Conservation (phyloP, 495 filamentous ascomycete species). For the Tuber aestivum region DNA sequence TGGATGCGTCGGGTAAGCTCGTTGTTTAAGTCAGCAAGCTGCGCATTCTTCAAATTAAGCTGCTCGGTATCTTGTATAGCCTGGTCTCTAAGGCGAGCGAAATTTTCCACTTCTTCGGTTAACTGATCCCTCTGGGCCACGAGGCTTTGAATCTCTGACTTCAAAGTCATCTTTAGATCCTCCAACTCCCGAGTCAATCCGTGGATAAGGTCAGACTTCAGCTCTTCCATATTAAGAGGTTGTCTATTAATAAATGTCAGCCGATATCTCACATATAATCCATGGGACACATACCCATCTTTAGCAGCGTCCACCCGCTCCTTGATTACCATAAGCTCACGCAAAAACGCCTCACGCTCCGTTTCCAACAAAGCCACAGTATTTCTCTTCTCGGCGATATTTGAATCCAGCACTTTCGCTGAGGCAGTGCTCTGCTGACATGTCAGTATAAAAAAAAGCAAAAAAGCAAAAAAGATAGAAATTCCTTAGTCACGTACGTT, state of each 20-base stretch:
- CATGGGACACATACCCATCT: slow-evolving; percentile 44
- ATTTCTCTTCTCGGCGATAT: slow-evolving; percentile 85
- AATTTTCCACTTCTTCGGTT: slow-evolving; percentile 70
- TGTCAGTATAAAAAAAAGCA: slow-evolving; percentile 14
- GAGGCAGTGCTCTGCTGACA: slow-evolving; percentile 60
- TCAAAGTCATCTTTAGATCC: slow-evolving; percentile 71
- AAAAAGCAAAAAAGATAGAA: neutral
- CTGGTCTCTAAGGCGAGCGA: slow-evolving; percentile 78
- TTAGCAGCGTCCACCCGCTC: slow-evolving; percentile 66
- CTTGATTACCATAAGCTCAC: slow-evolving; percentile 78
- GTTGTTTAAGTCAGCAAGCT: slow-evolving; percentile 89
- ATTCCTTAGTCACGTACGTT: slow-evolving; percentile 44
- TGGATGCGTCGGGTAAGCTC: slow-evolving; percentile 91
- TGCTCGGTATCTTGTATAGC: slow-evolving; percentile 93
- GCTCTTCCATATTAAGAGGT: slow-evolving; percentile 63
- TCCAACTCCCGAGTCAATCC: slow-evolving; percentile 86
- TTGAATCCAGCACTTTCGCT: slow-evolving; percentile 76
- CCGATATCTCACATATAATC: slow-evolving; percentile 3
- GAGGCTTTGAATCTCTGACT: slow-evolving; percentile 72
- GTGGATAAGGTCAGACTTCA: slow-evolving; percentile 77
- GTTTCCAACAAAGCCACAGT: slow-evolving; percentile 95
- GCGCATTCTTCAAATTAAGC: slow-evolving; percentile 83
- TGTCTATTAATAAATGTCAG: slow-evolving; percentile 47
- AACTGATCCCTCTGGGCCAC: slow-evolving; percentile 75
- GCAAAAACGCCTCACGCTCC: slow-evolving; percentile 88